These are phyloP conservation scores for Symmetrospora coprosmae DNA, from an alignment of 768 basidiomycete genomes.

Conservation along the genomic window DNA sequence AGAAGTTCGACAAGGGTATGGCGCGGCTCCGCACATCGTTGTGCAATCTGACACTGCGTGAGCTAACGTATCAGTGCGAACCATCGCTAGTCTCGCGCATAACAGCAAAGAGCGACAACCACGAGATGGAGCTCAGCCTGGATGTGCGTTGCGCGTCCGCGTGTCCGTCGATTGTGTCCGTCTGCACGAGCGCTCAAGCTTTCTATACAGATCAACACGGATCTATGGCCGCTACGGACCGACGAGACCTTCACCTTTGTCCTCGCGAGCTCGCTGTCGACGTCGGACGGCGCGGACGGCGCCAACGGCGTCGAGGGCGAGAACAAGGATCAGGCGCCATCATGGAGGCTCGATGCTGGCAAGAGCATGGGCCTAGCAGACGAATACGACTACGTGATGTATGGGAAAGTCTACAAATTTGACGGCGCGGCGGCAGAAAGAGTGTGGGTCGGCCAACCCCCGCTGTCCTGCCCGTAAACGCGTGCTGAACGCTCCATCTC, in stretches of 20 bases:
- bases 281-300: slow-evolving; percentile 41
- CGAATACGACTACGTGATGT: slow-evolving; percentile 97
- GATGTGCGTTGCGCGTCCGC: slow-evolving; percentile 51
- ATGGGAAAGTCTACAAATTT: slow-evolving; percentile 77
- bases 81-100: slow-evolving; percentile 63
- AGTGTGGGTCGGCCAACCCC: slow-evolving; percentile 49
- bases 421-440: slow-evolving; percentile 69
- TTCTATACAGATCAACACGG: slow-evolving; percentile 48
- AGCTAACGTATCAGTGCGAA: too few relatives aligned
- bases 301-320: slow-evolving; percentile 40
- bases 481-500: slow-evolving; percentile 23
- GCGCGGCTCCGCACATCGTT: too few relatives aligned
- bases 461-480: neutral
- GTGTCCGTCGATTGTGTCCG: neutral
- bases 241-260: slow-evolving; percentile 69
- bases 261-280: slow-evolving; percentile 61
- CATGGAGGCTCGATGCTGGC: slow-evolving; percentile 55
- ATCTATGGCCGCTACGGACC: slow-evolving; percentile 60
- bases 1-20: slow-evolving; percentile 97
- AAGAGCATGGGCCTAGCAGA: slow-evolving; percentile 62
- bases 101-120: slow-evolving; percentile 74
- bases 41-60: too few relatives aligned
- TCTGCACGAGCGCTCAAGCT: neutral
- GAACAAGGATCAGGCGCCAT: slow-evolving; percentile 50
- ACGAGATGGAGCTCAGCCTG: slow-evolving; percentile 79